Conservation (phyloP, 2,329 filamentous ascomycete species). For the Claviceps humidiphila region DNA sequence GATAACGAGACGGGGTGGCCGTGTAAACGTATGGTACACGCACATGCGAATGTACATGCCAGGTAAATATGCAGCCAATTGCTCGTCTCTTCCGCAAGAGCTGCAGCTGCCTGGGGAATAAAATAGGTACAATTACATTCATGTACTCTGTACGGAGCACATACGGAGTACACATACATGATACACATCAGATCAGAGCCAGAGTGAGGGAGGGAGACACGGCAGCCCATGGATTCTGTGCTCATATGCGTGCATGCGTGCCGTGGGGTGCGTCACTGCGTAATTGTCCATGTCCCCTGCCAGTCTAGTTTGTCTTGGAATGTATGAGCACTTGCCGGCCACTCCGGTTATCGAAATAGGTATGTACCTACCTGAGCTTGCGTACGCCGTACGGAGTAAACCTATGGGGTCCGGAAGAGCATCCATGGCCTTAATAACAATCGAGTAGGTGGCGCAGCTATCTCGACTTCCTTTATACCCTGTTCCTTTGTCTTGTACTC, state of each 20-base stretch:
- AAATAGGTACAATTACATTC: not conserved
- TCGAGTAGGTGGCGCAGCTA: not conserved
- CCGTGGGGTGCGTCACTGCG: not conserved
- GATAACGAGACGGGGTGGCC: constrained; percentile 1
- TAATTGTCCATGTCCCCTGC: not conserved
- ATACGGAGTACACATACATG: not conserved
- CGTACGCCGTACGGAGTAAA: not conserved
- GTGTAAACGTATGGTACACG: not conserved
- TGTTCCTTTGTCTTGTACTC: not conserved
- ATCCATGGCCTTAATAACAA: not conserved
- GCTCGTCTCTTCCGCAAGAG: not conserved
- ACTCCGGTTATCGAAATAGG: not conserved
- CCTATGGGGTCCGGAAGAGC: not conserved
- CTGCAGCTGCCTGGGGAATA: not conserved
- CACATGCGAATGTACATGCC: not conserved
- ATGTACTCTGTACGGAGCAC: not conserved
- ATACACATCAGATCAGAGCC: no score
- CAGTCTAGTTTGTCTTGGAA: not conserved
- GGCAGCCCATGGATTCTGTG: not conserved
- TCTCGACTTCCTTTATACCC: not conserved
- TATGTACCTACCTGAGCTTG: not conserved
- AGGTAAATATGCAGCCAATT: not conserved
- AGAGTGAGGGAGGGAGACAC: not conserved
- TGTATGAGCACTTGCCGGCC: not conserved
- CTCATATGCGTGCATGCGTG: not conserved